Base-by-base conservation (phyloP, 306 rosid genomes). In the Hippophae gyantsensis region DNA sequence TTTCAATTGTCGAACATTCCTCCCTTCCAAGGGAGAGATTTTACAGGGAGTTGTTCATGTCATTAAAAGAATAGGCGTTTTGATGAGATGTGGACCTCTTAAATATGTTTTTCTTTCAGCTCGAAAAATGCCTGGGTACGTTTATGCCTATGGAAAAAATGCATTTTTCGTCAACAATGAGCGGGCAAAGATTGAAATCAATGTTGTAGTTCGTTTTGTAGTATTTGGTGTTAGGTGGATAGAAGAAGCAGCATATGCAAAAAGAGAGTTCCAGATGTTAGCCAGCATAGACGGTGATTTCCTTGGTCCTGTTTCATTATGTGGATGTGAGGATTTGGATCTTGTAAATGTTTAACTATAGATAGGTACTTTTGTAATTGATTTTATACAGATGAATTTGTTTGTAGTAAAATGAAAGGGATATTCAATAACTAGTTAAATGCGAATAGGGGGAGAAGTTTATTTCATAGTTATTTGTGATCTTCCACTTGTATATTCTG, bases 81-180 rank as follows among this genome's bases (percentile, higher is more conserved):
- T 72, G 58, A 6, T 79, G 56, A 75, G 75, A 62, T 79, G 81
- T 62, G 84, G 84, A 75, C 84, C 84, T 50, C 12, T 69, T 14
- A 62, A 69, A 52, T 68, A 65, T 40, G 78, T 53, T 41, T 75
- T 56, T 38, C 76, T 79, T 18, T 72, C 78, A 0, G 70, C 49
- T 57, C 64, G 59, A 18, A 72, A 72, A 69, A 79, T 79, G 81
- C 81, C 78, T 44, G 61, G 66, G 51, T 79, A 65, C 64, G 68
- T 26, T 3, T 72, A 48, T 13, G 65, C 69, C 2, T 43, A 6
- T 6, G 76, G 71, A 12, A 51, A 65, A 49, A 65, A 44, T 25
- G 78, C 81, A 1, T 44, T 55, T 5, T 79, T 75, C 64, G 49
- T 66, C 47, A 72, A 44, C 8, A 54, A 62, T 40, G 65, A 75